Base-by-base conservation (phyloP, 2,329 filamentous ascomycete genomes). In the Aureobasidium musti region DNA sequence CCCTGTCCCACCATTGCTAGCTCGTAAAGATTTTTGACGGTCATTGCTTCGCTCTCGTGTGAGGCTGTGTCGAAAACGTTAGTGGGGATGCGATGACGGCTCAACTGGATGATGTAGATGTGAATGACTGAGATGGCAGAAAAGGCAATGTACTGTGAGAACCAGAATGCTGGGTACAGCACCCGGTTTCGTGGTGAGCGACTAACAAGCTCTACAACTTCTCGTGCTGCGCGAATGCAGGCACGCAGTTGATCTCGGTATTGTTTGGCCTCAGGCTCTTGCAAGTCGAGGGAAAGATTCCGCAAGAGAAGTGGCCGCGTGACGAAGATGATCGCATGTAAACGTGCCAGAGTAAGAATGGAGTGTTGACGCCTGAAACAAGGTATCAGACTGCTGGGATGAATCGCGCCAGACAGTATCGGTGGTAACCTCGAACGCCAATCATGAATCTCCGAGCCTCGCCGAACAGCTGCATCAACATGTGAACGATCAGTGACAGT, bases 291-390 rank as follows among this genome's bases (percentile, higher is more conserved):
- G 17, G 60, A 63, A 3, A 41, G 47, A 19, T 63, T 70, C 28
- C 76, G 75, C 0, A 87, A 76, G 0, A 87, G 77, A 52, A 86
- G 84, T 0, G 83, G 81, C 0, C 85, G 80, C 54, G 84, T 85
- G 7, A 83, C 80, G 21, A 87, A 79, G 71, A 87, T 84, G 10
- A 84, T 77, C 2, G 84, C 83, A 63, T 87, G 85, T 5, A 79
- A 81, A 68, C 86, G 82, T 0, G 83, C 83, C 0, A 87, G 75
- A 45, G 81, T 82, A 11, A 87, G 73, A 0, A 85, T 83, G 0
- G 78, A 82, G 2, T 83, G 81, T 68, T 87, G 84, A 4, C 82
- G 77, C 64, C 82, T 79, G 69, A 83, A 84, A n/a, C 82, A 77
- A 1, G 82, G 78, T 37, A 82, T 80, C 8, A 82, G 72, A 64